Conservation (phyloP, 805 yeast genomes). For the Isabelozyma pseudorhagii region DNA sequence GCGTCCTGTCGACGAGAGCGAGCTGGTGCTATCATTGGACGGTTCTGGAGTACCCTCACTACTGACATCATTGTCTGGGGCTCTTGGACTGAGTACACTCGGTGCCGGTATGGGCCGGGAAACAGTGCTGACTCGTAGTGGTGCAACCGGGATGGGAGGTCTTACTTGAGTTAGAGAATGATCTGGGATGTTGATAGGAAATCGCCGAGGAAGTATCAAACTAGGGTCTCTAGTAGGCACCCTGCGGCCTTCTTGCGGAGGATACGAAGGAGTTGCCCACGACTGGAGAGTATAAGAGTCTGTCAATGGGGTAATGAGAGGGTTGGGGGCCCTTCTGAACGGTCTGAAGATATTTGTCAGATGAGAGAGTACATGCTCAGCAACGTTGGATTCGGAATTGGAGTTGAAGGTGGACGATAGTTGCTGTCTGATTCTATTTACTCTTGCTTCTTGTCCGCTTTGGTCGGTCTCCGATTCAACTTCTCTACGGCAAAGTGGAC, state of each 20-base stretch:
- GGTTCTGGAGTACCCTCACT: not conserved
- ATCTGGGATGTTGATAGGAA: constrained; percentile 16
- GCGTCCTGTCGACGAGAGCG: not conserved
- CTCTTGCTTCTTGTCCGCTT: constrained; percentile 7
- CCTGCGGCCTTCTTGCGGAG: constrained; percentile 3
- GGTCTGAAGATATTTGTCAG: constrained; percentile 40
- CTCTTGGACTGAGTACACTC: too few relatives aligned
- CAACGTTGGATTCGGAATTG: constrained; percentile 9
- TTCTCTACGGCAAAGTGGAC: constrained; percentile 41
- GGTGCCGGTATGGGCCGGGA: not conserved
- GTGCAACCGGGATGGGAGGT: not conserved
- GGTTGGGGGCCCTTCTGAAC: constrained; percentile 30
- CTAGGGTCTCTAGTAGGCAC: constrained; percentile 17
- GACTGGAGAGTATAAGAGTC: constrained; percentile 33
- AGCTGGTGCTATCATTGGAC: constrained; percentile 2
- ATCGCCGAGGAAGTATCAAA: constrained; percentile 26
- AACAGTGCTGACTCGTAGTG: not conserved
- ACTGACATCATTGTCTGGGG: not conserved
- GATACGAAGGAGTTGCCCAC: constrained; percentile 26
- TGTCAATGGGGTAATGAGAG: constrained; percentile 35
- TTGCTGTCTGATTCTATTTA: constrained; percentile 10
- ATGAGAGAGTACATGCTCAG: constrained; percentile 21
- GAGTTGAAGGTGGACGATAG: constrained; percentile 13
- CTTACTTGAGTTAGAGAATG: constrained; percentile 4
- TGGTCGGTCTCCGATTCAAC: constrained; percentile 23